phyloP scores from a whole-genome alignment of 2,329 filamentous ascomycete genomes.

The Aspergillus candidus region DNA sequence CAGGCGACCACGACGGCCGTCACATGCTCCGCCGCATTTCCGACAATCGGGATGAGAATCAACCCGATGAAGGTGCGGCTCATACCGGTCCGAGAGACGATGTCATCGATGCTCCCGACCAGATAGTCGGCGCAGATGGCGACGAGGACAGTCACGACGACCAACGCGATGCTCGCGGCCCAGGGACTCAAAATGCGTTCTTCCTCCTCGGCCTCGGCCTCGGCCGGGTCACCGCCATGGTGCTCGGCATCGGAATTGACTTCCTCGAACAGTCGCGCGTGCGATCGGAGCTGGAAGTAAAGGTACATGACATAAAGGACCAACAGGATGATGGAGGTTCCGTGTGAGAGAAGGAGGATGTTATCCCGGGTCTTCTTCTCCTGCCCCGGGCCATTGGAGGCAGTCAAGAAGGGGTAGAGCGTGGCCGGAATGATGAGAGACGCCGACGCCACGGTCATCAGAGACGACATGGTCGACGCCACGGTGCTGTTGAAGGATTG shows the following conservation, averaged over 20 bases:
- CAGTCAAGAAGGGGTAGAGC: constrained; percentile 60
- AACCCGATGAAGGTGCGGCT: constrained; percentile 77
- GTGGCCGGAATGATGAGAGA: constrained; percentile 74
- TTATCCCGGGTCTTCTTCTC: constrained; percentile 41
- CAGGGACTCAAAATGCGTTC: constrained; percentile 55
- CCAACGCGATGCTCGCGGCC: constrained; percentile 60
- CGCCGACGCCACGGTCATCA: constrained; percentile 70
- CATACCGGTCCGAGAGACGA: constrained; percentile 64
- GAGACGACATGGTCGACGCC: constrained; percentile 53
- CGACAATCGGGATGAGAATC: constrained; percentile 72
- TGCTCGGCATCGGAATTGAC: constrained; percentile 35
- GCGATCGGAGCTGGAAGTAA: constrained; percentile 69
- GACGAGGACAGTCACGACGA: constrained; percentile 64
- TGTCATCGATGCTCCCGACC: constrained; percentile 66
- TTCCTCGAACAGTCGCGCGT: constrained; percentile 64
- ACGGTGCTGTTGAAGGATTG: constrained; percentile 53
- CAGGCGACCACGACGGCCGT: constrained; percentile 73
- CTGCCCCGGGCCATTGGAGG: constrained; percentile 18
- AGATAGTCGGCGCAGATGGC: constrained; percentile 71
- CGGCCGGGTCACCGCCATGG: constrained; percentile 20
- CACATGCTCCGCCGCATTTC: constrained; percentile 74
- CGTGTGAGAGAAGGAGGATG: constrained; percentile 66
- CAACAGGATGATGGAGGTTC: constrained; percentile 69
- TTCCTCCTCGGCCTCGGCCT: constrained; percentile 43
- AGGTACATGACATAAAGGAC: constrained; percentile 71